Conservation (phyloP, 116 monocot genomes). For the Posidonia oceanica region DNA sequence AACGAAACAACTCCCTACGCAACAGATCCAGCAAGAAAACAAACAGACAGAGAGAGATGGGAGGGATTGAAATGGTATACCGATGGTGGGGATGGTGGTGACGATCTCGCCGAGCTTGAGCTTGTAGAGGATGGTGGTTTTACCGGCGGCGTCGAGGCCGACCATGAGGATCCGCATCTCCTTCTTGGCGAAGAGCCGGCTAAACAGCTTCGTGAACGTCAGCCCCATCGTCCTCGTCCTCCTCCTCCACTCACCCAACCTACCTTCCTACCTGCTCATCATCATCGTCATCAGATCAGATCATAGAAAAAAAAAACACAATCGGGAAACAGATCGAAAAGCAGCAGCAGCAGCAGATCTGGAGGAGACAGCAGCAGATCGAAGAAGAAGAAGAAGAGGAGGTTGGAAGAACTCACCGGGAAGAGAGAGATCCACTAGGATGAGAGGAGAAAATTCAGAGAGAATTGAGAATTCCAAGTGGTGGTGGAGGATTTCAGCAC, state of each 20-base stretch:
- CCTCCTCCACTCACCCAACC: neutral
- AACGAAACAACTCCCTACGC: neutral
- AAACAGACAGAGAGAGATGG: neutral
- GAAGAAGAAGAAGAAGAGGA: too few relatives aligned
- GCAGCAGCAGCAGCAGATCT: too few relatives aligned
- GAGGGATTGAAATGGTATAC: conserved; percentile 7
- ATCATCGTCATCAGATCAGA: too few relatives aligned
- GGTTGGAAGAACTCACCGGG: too few relatives aligned
- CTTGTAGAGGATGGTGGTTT: conserved; percentile 75
- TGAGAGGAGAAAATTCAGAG: too few relatives aligned
- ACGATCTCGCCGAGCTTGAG: conserved; percentile 81
- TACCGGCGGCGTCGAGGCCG: conserved; percentile 65
- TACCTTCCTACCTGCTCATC: too few relatives aligned
- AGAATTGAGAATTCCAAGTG: too few relatives aligned
- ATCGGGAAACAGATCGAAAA: too few relatives aligned
- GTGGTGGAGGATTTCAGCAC: too few relatives aligned
- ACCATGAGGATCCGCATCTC: conserved; percentile 83
- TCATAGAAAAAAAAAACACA: too few relatives aligned
- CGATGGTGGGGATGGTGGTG: conserved; percentile 73
- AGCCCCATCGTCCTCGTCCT: conserved; percentile 41
- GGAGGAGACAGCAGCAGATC: too few relatives aligned
- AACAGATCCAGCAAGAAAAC: neutral
- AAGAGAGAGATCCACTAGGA: too few relatives aligned
- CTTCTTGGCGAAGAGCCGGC: conserved; percentile 62
- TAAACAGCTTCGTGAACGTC: conserved; percentile 63